A percentile compares a stretch with the other conserved stretches of the same genome.
Conservation (phyloP, 2,329 filamentous ascomycete species). For the Ophiostoma tasmaniense region DNA sequence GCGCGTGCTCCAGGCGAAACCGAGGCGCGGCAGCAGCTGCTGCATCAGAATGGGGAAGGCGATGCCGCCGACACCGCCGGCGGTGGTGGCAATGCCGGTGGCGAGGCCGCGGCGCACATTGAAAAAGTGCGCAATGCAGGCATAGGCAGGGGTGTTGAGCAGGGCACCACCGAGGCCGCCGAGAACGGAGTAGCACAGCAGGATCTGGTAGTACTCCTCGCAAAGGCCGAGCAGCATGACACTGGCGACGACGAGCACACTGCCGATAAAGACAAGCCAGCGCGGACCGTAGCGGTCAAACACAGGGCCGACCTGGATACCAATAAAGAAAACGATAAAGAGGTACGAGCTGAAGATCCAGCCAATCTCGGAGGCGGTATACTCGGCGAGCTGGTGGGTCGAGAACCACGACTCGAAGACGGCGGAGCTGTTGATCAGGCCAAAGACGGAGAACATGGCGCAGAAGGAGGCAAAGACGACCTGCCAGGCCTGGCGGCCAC, state of each 20-base stretch:
- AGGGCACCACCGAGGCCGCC: constrained; percentile 65
- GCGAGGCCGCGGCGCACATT: constrained; percentile 61
- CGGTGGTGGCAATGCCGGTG: constrained; percentile 71
- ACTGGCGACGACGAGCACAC: constrained; percentile 50
- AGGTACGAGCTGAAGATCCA: constrained; percentile 82
- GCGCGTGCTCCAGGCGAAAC: constrained; percentile 43
- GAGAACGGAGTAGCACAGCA: constrained; percentile 66
- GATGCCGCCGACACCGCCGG: constrained; percentile 61
- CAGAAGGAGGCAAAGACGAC: constrained; percentile 72
- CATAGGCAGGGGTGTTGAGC: constrained; percentile 69
- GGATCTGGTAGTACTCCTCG: constrained; percentile 68
- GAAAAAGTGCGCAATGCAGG: constrained; percentile 73
- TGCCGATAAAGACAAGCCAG: constrained; percentile 56
- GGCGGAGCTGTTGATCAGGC: constrained; percentile 66
- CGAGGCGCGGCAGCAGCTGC: constrained; percentile 37
- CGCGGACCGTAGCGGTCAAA: constrained; percentile 70
- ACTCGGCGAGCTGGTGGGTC: constrained; percentile 59
- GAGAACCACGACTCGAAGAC: constrained; percentile 71
- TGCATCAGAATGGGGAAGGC: constrained; percentile 47
- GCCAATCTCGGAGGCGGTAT: constrained; percentile 61
- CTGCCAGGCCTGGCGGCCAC: constrained; percentile 62
- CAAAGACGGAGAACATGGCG: constrained; percentile 60
- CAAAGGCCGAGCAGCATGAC: constrained; percentile 63
- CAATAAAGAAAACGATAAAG: constrained; percentile 73
- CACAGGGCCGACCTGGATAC: constrained; percentile 71